Evolutionary conservation across 768 basidiomycete genomes (phyloP), one percentile per base, ranked within the genome.

Genomic region (Nidularia sp.): DNA sequence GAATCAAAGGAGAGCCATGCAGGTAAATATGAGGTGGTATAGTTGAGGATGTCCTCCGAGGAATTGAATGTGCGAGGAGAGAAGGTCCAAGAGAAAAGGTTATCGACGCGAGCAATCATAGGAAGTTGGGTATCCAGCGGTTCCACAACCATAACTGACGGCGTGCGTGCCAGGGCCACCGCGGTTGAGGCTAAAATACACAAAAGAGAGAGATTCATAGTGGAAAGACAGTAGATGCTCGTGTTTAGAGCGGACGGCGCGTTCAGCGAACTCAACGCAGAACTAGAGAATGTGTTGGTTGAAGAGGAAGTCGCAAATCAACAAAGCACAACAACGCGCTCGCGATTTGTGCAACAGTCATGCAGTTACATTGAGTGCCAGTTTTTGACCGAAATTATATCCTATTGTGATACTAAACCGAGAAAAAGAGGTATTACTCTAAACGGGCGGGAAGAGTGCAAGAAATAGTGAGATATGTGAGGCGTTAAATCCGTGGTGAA

Each of bases 1-100:
- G 80, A 65, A 65, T 94, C 80, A 64, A 95, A 96, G 3, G 72
- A 64, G 48, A 93, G 77, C 95, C 95, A 98, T 2, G 62, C 48
- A 3, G 93, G 93, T 13, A 94, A 72, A 25, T 68, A 55, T 4
- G 77, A 76, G 0, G 79, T 77, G 3, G 81, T 69, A 62, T 86
- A 90, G 22, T 59, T 65, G 5, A 80, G 55, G 44, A 65, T 43
- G 53, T 72, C 79, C 55, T 67, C 64, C 33, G 70, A 58, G 6
- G 79, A 78, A 32, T 66, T 62, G 68, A 95, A 96, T 0, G 93
- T 93, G 47, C 67, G 62, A 3, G 72, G 61, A 55, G 86, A 79
- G 59, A 90, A 76, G 10, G 83, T 66, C 86, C 91, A 98, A 45
- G 75, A 72, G 65, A 81, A 98, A 43, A 74, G 71, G 50, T 79